These are phyloP conservation scores for Tylopilus balloui DNA, from an alignment of 768 basidiomycete species.

Conservation along the genomic window DNA sequence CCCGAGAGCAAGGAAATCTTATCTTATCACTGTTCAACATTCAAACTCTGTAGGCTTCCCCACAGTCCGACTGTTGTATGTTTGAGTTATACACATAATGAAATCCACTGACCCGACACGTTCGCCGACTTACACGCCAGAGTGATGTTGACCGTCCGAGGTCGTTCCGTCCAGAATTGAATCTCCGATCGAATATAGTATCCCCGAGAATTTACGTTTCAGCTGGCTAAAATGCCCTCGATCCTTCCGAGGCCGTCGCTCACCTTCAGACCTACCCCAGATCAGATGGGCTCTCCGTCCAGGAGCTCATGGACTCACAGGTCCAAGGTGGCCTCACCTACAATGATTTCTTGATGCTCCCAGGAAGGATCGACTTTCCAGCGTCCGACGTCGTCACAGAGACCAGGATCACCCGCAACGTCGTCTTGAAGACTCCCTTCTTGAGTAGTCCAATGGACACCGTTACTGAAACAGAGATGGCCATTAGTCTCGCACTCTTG, in stretches of 20 bases:
- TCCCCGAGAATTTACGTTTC: neutral
- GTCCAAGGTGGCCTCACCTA: slow-evolving; percentile 92
- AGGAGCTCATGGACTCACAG: slow-evolving; percentile 83
- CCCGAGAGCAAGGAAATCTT: too few relatives aligned
- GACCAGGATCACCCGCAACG: slow-evolving; percentile 85
- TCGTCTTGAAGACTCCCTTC: slow-evolving; percentile 90
- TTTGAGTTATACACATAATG: too few relatives aligned
- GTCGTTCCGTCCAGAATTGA: too few relatives aligned
- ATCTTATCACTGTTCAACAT: too few relatives aligned
- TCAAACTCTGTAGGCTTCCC: too few relatives aligned
- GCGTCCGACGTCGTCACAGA: slow-evolving; percentile 78
- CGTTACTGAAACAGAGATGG: slow-evolving; percentile 94
- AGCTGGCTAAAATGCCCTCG: slow-evolving; percentile 42
- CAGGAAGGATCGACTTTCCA: slow-evolving; percentile 93
- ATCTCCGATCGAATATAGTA: slow-evolving; percentile 14
- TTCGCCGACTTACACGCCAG: too few relatives aligned
- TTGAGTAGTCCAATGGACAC: slow-evolving; percentile 99
- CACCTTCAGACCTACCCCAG: slow-evolving; percentile 67
- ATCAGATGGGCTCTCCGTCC: slow-evolving; percentile 78
- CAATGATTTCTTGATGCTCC: slow-evolving; percentile 93
- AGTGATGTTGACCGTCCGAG: too few relatives aligned
- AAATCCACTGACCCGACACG: too few relatives aligned
- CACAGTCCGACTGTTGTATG: too few relatives aligned
- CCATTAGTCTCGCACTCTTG: slow-evolving; percentile 87
- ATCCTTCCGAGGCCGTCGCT: slow-evolving; percentile 68